Conservation (phyloP, 2,329 filamentous ascomycete genomes). For the Ophiocordyceps sinensis region DNA sequence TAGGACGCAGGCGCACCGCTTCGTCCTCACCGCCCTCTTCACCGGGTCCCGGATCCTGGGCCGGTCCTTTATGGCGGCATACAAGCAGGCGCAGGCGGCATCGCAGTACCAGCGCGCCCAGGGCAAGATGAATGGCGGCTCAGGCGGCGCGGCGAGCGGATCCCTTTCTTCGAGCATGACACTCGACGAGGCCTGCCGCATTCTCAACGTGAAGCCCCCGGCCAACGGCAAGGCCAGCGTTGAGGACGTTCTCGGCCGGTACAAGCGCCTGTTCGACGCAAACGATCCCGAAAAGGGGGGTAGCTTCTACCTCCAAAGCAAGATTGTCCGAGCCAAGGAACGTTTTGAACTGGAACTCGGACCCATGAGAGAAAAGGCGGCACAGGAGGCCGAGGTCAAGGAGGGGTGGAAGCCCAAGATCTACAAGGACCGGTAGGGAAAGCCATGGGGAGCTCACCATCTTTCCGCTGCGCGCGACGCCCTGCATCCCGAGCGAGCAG, state of each 20-base stretch:
- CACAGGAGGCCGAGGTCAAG: slow-evolving; percentile 62
- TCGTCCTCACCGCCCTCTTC: slow-evolving; percentile 76
- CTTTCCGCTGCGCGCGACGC: background rate
- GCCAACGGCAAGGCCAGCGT: slow-evolving; percentile 57
- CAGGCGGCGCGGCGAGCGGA: slow-evolving; percentile 36
- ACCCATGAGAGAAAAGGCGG: slow-evolving; percentile 54
- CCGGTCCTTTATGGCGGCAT: slow-evolving; percentile 85
- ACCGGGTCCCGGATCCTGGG: slow-evolving; percentile 85
- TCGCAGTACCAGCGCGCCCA: slow-evolving; percentile 67
- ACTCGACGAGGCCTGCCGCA: slow-evolving; percentile 92
- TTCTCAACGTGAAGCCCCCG: slow-evolving; percentile 88
- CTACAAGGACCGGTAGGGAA: slow-evolving; percentile 62
- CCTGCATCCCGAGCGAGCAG: too few relatives aligned
- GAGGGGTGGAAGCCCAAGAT: slow-evolving; percentile 92
- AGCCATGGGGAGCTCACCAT: slow-evolving; percentile 1
- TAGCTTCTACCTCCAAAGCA: slow-evolving; percentile 97
- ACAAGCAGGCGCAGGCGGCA: slow-evolving; percentile 83
- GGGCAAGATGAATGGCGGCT: slow-evolving; percentile 43
- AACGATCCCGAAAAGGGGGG: slow-evolving; percentile 94
- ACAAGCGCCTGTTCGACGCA: slow-evolving; percentile 86
- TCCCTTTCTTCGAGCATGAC: slow-evolving; percentile 58
- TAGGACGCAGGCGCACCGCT: slow-evolving; percentile 57
- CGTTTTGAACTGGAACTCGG: slow-evolving; percentile 78
- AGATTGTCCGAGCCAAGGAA: slow-evolving; percentile 81
- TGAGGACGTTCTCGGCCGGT: slow-evolving; percentile 68